Evolutionary conservation across 2,329 filamentous ascomycete species (phyloP), one percentile per base, ranked within the genome.

Genomic region (Penicillium corylophilum): DNA sequence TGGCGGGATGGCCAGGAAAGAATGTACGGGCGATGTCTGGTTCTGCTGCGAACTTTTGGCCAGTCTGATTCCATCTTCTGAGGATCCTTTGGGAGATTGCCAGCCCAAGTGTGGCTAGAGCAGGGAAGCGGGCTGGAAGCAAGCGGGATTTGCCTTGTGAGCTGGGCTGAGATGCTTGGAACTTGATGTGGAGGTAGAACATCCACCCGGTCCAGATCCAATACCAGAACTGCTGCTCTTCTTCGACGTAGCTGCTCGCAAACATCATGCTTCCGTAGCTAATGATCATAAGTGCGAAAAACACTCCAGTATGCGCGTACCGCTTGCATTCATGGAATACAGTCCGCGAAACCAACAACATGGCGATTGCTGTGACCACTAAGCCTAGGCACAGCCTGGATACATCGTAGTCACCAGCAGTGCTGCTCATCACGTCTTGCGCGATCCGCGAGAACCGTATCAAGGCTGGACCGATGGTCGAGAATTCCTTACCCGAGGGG

Each of bases 141-240:
- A 18, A 29, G 3, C 13, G 20, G 23, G 39, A 15, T 9, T 18
- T 49, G 29, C 22, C 41, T 26, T 41, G 43, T 33, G 44, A 40
- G 23, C 15, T 12, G 18, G n/a, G 5, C 24, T 18, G 54, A 16
- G 42, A 45, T 24, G 49, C 47, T 38, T 50, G 13, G 8, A 64
- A 67, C 58, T 57, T 71, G 35, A 76, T 57, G 59, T 78, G 76
- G 12, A 84, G 68, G 51, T 76, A 76, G 50, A 77, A 69, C 40
- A 79, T 72, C 72, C 74, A 77, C 26, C 68, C 73, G 16, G 70
- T 70, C 0, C 87, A 82, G 1, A 84, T 74, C 91, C 93, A 97
- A 73, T 99, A 97, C 94, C 94, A 99, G 69, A 96, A 96, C 61
- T 97, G 90, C 44, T 99, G 94, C 70, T 99, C 94, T 73, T 99